Evolutionary conservation across 108 stramenopile genomes (phyloP).

Genomic region (Fistulifera pelliculosa): DNA sequence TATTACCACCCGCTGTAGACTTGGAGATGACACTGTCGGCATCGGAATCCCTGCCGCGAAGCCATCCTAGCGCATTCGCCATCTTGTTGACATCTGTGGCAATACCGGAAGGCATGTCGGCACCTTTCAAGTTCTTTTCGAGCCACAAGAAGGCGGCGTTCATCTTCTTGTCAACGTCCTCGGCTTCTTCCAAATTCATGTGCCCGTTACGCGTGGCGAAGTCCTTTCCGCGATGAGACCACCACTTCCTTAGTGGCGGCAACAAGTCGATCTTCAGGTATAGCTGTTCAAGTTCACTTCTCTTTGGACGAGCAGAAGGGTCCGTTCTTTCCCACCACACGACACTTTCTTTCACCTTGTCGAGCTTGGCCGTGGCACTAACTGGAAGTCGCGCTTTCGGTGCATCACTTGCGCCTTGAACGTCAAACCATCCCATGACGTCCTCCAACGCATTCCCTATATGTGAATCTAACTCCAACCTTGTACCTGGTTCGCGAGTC

Average conservation of each 20-base stretch:
- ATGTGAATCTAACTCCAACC: slow-evolving; percentile 13
- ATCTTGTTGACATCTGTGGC: slow-evolving; percentile 5
- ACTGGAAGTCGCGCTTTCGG: not conserved
- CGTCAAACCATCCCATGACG: slow-evolving; percentile 27
- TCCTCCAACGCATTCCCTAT: slow-evolving; percentile 18
- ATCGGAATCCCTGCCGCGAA: slow-evolving; percentile 21
- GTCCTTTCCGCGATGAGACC: not conserved
- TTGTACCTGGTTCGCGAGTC: slow-evolving; percentile 15
- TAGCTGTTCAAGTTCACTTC: not conserved
- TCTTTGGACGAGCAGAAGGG: not conserved
- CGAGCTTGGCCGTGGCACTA: not conserved
- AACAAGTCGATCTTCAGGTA: not conserved
- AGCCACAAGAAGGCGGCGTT: slow-evolving; percentile 6
- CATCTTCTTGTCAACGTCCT: slow-evolving; percentile 3
- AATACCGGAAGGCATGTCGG: not conserved
- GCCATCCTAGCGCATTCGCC: slow-evolving; percentile 24
- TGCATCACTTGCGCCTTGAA: not conserved
- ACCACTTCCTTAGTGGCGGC: slow-evolving; percentile 3
- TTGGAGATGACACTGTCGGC: not conserved
- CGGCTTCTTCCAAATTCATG: slow-evolving; percentile 2
- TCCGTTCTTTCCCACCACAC: slow-evolving; percentile 5
- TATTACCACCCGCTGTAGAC: not conserved
- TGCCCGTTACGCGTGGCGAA: slow-evolving; percentile 5
- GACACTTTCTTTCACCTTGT: slow-evolving; percentile 3
- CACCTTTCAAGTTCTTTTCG: not conserved